Percentiles rank a stretch among this genome's conserved stretches.
Conservation (phyloP, 148 eudicot species). For the Arbutus unedo region DNA sequence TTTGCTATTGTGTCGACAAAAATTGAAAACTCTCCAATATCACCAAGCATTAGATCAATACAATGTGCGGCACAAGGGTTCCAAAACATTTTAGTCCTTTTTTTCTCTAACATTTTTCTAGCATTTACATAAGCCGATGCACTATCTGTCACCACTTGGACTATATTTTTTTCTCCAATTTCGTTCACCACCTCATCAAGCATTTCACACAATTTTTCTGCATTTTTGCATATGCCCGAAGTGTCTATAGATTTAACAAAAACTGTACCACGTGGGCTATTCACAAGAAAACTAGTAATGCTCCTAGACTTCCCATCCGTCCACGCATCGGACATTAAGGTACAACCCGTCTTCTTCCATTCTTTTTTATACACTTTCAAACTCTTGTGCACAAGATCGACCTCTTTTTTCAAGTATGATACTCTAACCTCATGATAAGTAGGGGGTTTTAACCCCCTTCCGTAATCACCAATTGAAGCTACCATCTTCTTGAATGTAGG, state of each 20-base stretch:
- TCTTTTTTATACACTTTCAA: too few relatives aligned
- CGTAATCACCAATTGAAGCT: too few relatives aligned
- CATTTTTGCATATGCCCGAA: neutral
- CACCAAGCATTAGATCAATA: neutral
- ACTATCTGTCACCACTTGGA: neutral
- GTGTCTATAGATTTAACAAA: neutral
- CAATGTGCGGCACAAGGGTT: neutral
- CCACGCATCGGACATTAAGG: neutral
- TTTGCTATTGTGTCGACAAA: neutral
- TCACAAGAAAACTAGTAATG: too few relatives aligned
- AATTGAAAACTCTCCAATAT: neutral
- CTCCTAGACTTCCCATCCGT: too few relatives aligned
- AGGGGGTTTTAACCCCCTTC: too few relatives aligned
- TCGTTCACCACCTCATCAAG: neutral
- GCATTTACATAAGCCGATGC: neutral
- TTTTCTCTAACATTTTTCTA: neutral
- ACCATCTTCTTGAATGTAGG: too few relatives aligned
- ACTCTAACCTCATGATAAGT: too few relatives aligned
- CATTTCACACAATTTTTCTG: neutral
- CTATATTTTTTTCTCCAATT: neutral
- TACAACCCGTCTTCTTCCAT: neutral
- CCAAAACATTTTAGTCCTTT: neutral
- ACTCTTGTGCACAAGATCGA: too few relatives aligned
- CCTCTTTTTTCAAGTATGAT: too few relatives aligned
- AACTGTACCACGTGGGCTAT: too few relatives aligned